Conservation (phyloP, 139 green algal species). For the Tetradesmus obliquus region DNA sequence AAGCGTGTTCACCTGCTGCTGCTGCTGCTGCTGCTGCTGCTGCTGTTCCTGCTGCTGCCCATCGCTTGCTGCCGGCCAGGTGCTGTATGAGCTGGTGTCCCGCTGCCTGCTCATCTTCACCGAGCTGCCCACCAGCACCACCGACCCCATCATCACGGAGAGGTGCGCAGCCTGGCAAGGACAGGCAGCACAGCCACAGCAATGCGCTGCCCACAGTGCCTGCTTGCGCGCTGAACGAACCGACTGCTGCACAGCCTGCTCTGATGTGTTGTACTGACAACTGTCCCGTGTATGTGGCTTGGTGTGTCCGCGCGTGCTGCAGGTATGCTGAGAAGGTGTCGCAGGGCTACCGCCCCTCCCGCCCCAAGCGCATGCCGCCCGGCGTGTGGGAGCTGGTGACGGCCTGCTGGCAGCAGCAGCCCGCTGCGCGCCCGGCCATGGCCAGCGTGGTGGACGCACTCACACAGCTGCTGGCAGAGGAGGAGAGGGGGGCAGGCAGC, state of each 20-base stretch:
- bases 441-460: not conserved
- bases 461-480: not conserved
- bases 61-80: too few species aligned
- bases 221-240: not conserved
- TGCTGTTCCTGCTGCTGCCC: too few species aligned
- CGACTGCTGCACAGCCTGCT: not conserved
- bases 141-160: not conserved
- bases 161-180: not conserved
- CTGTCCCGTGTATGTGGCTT: not conserved
- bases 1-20: too few species aligned
- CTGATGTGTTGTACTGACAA: not conserved
- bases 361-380: conserved; percentile 31
- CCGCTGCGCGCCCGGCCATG: conserved; percentile 45
- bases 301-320: not conserved
- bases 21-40: too few species aligned
- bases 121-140: conserved; percentile 11
- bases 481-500: not conserved
- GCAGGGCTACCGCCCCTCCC: conserved; percentile 50
- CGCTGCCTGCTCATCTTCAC: conserved; percentile 14
- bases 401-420: conserved; percentile 48
- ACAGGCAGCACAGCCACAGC: not conserved
- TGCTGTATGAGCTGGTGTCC: conserved; percentile 11
- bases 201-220: not conserved
- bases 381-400: conserved; percentile 49
- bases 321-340: conserved; percentile 39